Evolutionary conservation across 805 yeast species (phyloP).

Genomic region (Cyberlindnera galapagoensis): DNA sequence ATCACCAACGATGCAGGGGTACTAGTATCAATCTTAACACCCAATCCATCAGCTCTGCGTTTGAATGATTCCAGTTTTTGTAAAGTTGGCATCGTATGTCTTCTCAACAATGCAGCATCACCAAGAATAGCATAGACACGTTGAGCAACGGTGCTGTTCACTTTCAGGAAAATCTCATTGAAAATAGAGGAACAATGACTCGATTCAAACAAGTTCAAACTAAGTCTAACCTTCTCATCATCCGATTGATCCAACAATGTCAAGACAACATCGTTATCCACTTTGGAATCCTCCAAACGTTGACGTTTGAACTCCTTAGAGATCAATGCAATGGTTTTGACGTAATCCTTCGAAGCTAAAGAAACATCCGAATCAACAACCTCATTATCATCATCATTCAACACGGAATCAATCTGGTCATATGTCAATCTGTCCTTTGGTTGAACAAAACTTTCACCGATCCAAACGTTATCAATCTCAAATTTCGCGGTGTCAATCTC

Average conservation of each 20-base stretch:
- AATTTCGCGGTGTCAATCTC: slow-evolving; percentile 67
- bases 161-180: slow-evolving; percentile 73
- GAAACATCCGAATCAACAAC: slow-evolving; percentile 23
- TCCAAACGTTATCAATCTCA: slow-evolving; percentile 68
- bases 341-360: slow-evolving; percentile 57
- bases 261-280: slow-evolving; percentile 43
- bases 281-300: slow-evolving; percentile 44
- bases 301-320: slow-evolving; percentile 67
- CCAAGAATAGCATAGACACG: slow-evolving; percentile 70
- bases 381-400: slow-evolving; percentile 24
- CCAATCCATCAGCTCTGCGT: slow-evolving; percentile 59
- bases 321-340: slow-evolving; percentile 56
- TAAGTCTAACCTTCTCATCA: slow-evolving; percentile 72
- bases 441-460: slow-evolving; percentile 63
- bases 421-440: slow-evolving; percentile 56
- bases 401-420: slow-evolving; percentile 48
- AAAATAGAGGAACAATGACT: slow-evolving; percentile 51
- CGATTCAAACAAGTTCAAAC: slow-evolving; percentile 65
- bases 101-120: slow-evolving; percentile 74
- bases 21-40: slow-evolving; percentile 66
- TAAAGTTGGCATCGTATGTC: slow-evolving; percentile 79
- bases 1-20: slow-evolving; percentile 64
- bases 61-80: slow-evolving; percentile 76
- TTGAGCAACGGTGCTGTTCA: slow-evolving; percentile 81
- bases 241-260: slow-evolving; percentile 75